A percentile compares a stretch with the other conserved stretches of the same genome.
Conservation (phyloP, 2,329 filamentous ascomycete genomes). For the Lachnellula arida region DNA sequence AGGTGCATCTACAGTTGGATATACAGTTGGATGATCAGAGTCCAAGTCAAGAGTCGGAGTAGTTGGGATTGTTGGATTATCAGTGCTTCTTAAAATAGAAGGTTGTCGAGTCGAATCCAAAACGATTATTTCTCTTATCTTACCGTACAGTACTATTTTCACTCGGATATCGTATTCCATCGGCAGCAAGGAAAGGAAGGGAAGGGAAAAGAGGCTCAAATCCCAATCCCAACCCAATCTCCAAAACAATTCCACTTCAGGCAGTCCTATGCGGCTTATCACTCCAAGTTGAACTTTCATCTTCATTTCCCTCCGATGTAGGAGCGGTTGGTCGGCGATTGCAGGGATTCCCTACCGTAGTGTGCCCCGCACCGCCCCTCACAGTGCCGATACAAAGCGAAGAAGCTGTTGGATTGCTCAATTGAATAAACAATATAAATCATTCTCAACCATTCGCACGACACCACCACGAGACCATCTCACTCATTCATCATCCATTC, state of each 20-base stretch:
- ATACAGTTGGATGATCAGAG: conserved; percentile 8
- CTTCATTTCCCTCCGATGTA: background rate
- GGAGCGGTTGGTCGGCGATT: background rate
- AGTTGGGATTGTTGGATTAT: conserved; percentile 8
- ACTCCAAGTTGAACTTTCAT: background rate
- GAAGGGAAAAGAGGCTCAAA: background rate
- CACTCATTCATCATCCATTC: background rate
- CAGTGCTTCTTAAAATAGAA: conserved; percentile 16
- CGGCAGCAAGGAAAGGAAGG: background rate
- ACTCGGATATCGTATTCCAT: background rate
- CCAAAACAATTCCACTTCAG: background rate
- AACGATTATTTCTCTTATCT: background rate
- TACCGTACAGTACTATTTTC: background rate
- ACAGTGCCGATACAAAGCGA: conserved; percentile 2
- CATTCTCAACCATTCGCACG: background rate
- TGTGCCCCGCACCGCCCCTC: background rate
- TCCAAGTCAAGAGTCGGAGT: background rate
- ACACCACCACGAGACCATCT: background rate
- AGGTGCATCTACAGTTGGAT: conserved; percentile 12
- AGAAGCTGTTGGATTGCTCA: background rate
- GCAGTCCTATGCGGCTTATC: background rate
- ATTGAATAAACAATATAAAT: background rate
- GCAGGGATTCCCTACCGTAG: background rate
- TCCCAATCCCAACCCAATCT: background rate
- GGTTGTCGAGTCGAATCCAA: conserved; percentile 3